phyloP scores from a whole-genome alignment of 176 grass and related monocot genomes.

The Carex pumila region DNA sequence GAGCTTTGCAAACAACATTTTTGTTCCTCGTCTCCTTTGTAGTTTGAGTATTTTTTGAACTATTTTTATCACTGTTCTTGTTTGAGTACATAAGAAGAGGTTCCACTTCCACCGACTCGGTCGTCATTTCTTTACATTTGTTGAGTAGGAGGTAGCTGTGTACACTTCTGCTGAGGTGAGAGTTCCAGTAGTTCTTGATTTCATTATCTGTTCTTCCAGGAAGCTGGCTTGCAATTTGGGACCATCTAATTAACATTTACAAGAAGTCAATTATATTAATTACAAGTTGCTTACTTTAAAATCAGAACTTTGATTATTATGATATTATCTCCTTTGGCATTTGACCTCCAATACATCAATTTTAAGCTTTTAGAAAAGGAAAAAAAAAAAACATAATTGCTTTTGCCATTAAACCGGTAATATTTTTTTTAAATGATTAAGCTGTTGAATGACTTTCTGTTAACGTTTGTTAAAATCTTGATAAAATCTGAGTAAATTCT shows the following conservation, averaged over 20 bases:
- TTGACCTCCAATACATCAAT: too few relatives aligned
- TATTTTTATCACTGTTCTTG: neutral
- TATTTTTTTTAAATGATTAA: too few relatives aligned
- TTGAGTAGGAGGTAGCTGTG: neutral
- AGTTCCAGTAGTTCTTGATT: constrained; percentile 15
- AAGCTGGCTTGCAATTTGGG: constrained; percentile 1
- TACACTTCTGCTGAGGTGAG: constrained; percentile 4
- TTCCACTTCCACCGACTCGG: neutral
- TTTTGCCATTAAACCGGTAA: too few relatives aligned
- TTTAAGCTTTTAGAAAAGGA: too few relatives aligned
- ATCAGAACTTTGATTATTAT: too few relatives aligned
- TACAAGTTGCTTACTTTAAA: too few relatives aligned
- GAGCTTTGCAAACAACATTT: neutral
- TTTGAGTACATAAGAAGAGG: neutral
- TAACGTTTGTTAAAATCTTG: too few relatives aligned
- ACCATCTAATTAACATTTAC: neutral
- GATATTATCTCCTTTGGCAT: too few relatives aligned
- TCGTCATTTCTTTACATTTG: neutral
- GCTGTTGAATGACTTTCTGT: too few relatives aligned
- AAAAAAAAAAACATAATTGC: too few relatives aligned
- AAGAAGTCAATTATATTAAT: neutral
- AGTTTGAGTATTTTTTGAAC: neutral
- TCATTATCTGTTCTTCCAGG: constrained; percentile 10
- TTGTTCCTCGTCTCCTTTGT: neutral
- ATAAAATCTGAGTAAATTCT: too few relatives aligned